Evolutionary conservation across 768 basidiomycete species (phyloP), one percentile per base, ranked within the genome.

Genomic region (Mrakia hoshinonis): DNA sequence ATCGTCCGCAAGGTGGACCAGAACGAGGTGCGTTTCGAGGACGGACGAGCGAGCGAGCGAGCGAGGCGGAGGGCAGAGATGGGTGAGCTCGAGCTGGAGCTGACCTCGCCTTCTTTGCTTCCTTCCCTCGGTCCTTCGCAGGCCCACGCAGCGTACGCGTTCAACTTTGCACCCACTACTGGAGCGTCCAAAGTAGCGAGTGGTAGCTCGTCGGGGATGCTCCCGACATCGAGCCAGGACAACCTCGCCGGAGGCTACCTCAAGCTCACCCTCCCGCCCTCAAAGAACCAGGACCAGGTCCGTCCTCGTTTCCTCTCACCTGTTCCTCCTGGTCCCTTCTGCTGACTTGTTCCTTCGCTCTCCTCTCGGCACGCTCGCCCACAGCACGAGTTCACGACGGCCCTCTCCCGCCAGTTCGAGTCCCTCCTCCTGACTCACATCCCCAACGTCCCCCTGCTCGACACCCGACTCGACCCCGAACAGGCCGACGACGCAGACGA

Each of bases 131-230:
- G 31, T 15, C 49, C 13, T 29, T 47, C 36, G 2, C 24, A 72
- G 70, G 47, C 65, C n/a, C 70, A 72, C 58, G 64, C 64, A 22
- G 47, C 70, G 47, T 72, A 72, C 70, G 48, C 70, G 46, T 72
- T 72, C 58, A 67, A 67, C 64, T 67, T 61, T 48, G 29, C 70
- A 29, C 65, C 65, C 34, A 61, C 31, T 0, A 29, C 64, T 34
- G 55, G 10, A 36, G 34, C 31, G 10, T 9, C 58, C 20, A 36
- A 31, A 4, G 20, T 36, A 5, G n/a, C 54, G 2, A n/a, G n/a
- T n/a, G 52, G 51, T n/a, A 48, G 43, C 12, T 52, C 48, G 0
- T 62, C 68, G 20, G 36, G 46, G 18, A 20, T 48, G 18, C 47
- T 72, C 10, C 70, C 70, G 55, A 67, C 70, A 2, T 47, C 34